A percentile compares a stretch with the other conserved stretches of the same genome.
Conservation (phyloP, 164 flowering plant species). For the Santalum album region DNA sequence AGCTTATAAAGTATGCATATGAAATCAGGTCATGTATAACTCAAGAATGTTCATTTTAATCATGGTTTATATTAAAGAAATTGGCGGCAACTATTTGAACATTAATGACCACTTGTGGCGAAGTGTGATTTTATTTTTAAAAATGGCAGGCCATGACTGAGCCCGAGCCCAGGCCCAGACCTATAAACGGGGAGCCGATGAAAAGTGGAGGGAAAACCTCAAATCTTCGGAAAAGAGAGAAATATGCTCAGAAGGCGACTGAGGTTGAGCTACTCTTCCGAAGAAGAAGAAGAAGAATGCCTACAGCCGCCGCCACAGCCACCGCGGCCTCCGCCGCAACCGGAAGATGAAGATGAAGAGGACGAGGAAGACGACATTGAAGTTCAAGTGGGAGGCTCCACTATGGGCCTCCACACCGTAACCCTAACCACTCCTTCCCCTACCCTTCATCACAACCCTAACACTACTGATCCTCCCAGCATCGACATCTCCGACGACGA, state of each 20-base stretch:
- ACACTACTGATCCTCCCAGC: constrained; percentile 16
- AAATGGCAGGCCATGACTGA: no score
- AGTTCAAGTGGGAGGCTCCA: background rate
- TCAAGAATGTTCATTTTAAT: no score
- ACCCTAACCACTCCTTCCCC: constrained; percentile 16
- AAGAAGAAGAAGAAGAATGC: constrained; percentile 20
- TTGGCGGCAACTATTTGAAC: no score
- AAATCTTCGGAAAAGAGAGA: background rate
- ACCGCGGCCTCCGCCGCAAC: constrained; percentile 3
- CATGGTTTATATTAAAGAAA: no score
- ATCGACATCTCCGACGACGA: constrained; percentile 34
- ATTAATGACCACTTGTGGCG: no score
- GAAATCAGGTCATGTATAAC: no score
- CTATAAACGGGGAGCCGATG: background rate
- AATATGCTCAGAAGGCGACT: constrained; percentile 44
- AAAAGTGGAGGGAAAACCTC: constrained; percentile 3
- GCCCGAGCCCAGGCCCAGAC: no score
- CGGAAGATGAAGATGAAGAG: background rate
- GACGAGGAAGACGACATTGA: background rate
- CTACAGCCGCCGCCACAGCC: constrained; percentile 7
- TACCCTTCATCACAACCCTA: constrained; percentile 13
- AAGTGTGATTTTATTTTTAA: no score
- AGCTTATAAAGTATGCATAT: no score
- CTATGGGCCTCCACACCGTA: constrained; percentile 7
- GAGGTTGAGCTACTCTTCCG: constrained; percentile 33